Evolutionary conservation across 1,139 yeast species (phyloP), one percentile per base, ranked within the genome.

Genomic region (Protomyces macrosporus): DNA sequence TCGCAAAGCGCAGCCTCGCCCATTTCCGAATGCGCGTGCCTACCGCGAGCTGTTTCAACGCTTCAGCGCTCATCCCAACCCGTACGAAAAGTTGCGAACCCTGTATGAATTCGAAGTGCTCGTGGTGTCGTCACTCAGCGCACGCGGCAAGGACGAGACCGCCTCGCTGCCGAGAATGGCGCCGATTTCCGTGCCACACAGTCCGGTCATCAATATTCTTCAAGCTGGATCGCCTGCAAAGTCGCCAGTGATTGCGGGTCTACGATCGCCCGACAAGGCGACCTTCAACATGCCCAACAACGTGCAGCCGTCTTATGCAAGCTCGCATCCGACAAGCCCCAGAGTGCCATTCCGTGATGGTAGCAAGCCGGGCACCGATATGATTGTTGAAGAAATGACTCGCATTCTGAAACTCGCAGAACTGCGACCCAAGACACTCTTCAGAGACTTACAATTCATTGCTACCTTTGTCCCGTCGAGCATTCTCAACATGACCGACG

Each of bases 401-500:
- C 34, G 42, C 14, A 33, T 60, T 30, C 58, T 60, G 12, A 14
- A 40, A 30, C 53, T n/a, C 12, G 30, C 58, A 5, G 58, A 45
- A 10, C 37, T 53, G 16, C 45, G 58, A 4, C 58, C 63, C 30
- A 60, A 45, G 36, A 60, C 63, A 33, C 58, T 60, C 9, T 60
- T 53, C 37, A 35, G 63, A 45, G 63, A 60, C 14, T 14, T 60
- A 42, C 63, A 60, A 40, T 60, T 45, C 40, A 60, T 60, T 14
- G 58, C 63, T 16, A 33, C 58, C 4, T 60, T 60, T 51, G 39
- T 60, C 2, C 58, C 63, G 9, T 32, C 58, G 6, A 45, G 30
- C 35, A 53, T 53, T 52, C 63, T 60, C 42, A 54, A 60, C 34
- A 60, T 54, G 63, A 54, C 63, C 5, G 58, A 53, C 40, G 63